Base-by-base conservation (phyloP, 2,329 filamentous ascomycete genomes). In the Monosporascus sp. region DNA sequence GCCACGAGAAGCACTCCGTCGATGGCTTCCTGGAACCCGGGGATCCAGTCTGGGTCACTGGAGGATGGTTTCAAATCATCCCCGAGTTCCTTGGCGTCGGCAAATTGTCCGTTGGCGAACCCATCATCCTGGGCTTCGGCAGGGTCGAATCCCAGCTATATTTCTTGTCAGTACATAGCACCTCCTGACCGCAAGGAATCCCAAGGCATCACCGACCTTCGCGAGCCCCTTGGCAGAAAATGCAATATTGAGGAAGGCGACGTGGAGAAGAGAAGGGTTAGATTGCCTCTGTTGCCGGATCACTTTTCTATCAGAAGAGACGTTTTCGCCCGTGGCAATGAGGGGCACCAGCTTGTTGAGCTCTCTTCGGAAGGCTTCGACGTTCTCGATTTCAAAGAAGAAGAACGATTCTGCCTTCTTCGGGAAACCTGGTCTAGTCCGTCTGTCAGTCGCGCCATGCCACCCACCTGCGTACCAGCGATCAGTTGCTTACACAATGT, bases 1-100 rank as follows among this genome's bases (percentile, higher is more conserved):
- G 70, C 62, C 8, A 72, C 60, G 2, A 70, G 52, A 20, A 74
- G 60, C 15, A 74, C 60, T 8, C 69, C 70, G 48, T 74, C 66
- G 39, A 74, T 65, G 3, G 67, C 61, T 43, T 70, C 51, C 54
- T 67, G 64, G 56, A 70, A 70, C 15, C 61, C 59, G 2, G 59
- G 61, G 50, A 64, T 57, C 67, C 67, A 71, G 27, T 60, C 58
- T 14, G 53, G 62, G 11, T 46, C 22, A 17, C 17, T 27, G 14
- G 43, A 46, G 1, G 43, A 46, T 11, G 3, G 43, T 22, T 46
- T 46, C 37, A 53, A 50, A 39, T 63, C 55, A 27, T 71, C 67
- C 22, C 65, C 59, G 0, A 72, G 69, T 11, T 56, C 54, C 8
- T 58, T 49, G 7, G 67, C 69, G 39, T 62, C 64, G 1, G 54